phyloP scores from a whole-genome alignment of 495 filamentous ascomycete genomes.

The Annulohypoxylon nitens region DNA sequence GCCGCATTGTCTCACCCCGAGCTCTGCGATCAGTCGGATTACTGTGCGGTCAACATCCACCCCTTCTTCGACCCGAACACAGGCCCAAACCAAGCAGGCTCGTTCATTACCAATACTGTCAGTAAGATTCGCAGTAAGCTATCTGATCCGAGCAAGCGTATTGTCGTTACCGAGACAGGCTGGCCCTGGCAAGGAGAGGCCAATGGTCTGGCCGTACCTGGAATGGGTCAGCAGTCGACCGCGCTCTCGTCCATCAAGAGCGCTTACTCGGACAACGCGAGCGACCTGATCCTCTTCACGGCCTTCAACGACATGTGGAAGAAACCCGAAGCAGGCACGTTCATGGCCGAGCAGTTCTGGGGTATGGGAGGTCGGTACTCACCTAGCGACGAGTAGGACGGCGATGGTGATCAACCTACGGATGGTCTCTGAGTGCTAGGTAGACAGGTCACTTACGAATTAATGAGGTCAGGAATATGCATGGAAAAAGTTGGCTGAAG shows the following conservation, averaged over 20 bases:
- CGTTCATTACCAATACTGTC: slow-evolving; percentile 72
- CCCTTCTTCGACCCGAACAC: slow-evolving; percentile 82
- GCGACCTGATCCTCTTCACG: slow-evolving; percentile 75
- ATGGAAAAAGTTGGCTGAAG: slow-evolving; percentile 42
- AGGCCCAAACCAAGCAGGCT: slow-evolving; percentile 69
- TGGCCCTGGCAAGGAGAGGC: slow-evolving; percentile 78
- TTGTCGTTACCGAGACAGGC: slow-evolving; percentile 78
- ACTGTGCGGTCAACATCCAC: slow-evolving; percentile 84
- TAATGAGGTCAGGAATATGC: slow-evolving; percentile 43
- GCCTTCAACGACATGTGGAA: slow-evolving; percentile 87
- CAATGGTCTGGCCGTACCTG: slow-evolving; percentile 75
- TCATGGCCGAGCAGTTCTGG: slow-evolving; percentile 80
- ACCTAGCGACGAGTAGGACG: slow-evolving; percentile 39
- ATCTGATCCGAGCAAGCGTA: slow-evolving; percentile 50
- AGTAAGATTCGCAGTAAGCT: slow-evolving; percentile 54
- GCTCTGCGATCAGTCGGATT: slow-evolving; percentile 80
- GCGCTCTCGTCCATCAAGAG: slow-evolving; percentile 74
- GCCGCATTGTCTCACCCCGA: slow-evolving; percentile 73
- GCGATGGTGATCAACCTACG: background rate
- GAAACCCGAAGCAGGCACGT: slow-evolving; percentile 70
- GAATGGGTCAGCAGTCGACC: slow-evolving; percentile 68
- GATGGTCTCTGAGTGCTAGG: background rate
- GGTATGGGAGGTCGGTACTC: slow-evolving; percentile 64
- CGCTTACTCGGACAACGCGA: slow-evolving; percentile 60
- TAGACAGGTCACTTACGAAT: slow-evolving; percentile 16